Percentiles rank a stretch among this genome's conserved stretches.
Evolutionary conservation across 179 eudicot genomes (phyloP).

Genomic region (Beta macrorhiza): DNA sequence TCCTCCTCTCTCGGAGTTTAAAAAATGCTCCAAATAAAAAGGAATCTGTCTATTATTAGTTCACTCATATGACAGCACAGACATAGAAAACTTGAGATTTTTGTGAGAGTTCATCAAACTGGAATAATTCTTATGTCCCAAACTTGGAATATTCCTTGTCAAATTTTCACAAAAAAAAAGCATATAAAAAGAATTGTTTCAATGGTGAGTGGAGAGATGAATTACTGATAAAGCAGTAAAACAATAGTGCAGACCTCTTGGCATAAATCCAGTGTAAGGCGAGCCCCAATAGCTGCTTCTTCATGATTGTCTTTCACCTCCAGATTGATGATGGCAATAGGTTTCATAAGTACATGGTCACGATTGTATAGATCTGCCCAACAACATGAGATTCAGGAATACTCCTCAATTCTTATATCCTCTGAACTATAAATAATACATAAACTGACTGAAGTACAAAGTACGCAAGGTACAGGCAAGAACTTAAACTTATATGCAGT

Average conservation of each 20-base stretch:
- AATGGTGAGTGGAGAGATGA: background rate
- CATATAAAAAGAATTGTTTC: background rate
- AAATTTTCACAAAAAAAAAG: too few relatives aligned
- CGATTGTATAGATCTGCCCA: conserved; percentile 78
- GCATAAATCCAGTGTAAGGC: conserved; percentile 74
- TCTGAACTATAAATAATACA: background rate
- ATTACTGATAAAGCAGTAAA: background rate
- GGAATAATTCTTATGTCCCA: too few relatives aligned
- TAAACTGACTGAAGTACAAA: background rate
- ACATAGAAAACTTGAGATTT: too few relatives aligned
- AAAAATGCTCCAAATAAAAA: background rate
- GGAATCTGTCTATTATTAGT: too few relatives aligned
- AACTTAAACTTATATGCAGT: background rate
- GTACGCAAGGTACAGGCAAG: too few relatives aligned
- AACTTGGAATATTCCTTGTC: too few relatives aligned
- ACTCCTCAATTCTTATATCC: background rate
- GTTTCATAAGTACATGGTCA: conserved; percentile 71
- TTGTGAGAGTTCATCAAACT: too few relatives aligned
- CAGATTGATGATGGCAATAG: conserved; percentile 75
- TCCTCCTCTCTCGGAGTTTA: background rate
- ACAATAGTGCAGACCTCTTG: conserved; percentile 53
- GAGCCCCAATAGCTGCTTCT: conserved; percentile 92
- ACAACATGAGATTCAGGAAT: background rate
- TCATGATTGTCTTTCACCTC: conserved; percentile 98
- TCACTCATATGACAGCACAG: too few relatives aligned